These are phyloP conservation scores for Jamesozyma gamospora DNA, from an alignment of 805 yeast species.

Conservation along the genomic window DNA sequence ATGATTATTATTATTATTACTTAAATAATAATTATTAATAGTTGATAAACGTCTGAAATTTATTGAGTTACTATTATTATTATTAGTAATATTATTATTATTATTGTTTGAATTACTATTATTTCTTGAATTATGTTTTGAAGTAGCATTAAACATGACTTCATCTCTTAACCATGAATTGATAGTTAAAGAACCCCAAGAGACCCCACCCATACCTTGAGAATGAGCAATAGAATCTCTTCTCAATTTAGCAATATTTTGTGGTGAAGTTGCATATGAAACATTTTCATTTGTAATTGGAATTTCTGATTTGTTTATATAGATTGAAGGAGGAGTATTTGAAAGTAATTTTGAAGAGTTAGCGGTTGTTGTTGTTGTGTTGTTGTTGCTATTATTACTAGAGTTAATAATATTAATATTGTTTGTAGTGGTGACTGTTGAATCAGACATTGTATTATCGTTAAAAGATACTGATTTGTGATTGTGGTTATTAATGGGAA, in stretches of 20 bases:
- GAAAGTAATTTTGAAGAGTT: background rate
- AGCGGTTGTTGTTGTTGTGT: constrained; percentile 1
- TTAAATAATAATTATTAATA: constrained; percentile 5
- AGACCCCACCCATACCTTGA: constrained; percentile 95
- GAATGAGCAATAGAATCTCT: constrained; percentile 91
- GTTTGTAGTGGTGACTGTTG: background rate
- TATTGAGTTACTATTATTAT: constrained; percentile 1
- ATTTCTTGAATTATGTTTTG: constrained; percentile 1
- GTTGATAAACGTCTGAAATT: constrained; percentile 9
- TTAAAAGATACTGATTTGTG: background rate
- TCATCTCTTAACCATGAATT: constrained; percentile 96
- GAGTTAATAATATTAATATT: background rate
- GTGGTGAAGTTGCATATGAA: background rate
- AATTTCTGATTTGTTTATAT: background rate
- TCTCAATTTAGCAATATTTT: constrained; percentile 8
- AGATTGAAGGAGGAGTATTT: too few species aligned
- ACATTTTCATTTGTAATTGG: background rate
- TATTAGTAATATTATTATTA: background rate
- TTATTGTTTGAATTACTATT: background rate
- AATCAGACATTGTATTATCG: background rate
- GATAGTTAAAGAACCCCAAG: constrained; percentile 93
- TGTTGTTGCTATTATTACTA: background rate
- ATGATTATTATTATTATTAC: background rate
- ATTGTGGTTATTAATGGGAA: constrained; percentile 1
- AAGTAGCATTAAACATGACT: constrained; percentile 43